These are phyloP conservation scores for Xylaria sp. DNA, from an alignment of 2,329 filamentous ascomycete genomes.

Conservation along the genomic window DNA sequence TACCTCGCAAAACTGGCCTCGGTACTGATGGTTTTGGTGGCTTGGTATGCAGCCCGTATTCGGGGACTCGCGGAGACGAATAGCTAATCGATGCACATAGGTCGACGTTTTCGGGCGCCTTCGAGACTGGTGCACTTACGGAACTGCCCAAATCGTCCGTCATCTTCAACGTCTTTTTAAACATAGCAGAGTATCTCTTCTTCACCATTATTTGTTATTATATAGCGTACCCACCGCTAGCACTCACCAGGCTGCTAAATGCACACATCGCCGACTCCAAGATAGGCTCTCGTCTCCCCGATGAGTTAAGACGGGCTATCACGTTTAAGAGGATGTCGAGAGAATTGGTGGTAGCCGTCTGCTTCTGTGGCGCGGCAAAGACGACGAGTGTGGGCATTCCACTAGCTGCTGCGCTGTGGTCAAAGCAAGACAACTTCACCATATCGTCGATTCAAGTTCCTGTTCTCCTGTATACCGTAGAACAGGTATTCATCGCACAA, in stretches of 20 bases:
- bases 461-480: slow-evolving; percentile 70
- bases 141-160: slow-evolving; percentile 69
- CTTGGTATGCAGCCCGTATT: slow-evolving; percentile 55
- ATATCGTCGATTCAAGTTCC: slow-evolving; percentile 71
- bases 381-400: slow-evolving; percentile 78
- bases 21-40: slow-evolving; percentile 59
- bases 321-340: slow-evolving; percentile 65
- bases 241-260: slow-evolving; percentile 51
- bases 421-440: slow-evolving; percentile 63
- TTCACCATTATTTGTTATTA: slow-evolving; percentile 72
- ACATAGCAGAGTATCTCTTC: slow-evolving; percentile 70
- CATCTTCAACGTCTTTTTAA: slow-evolving; percentile 74
- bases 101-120: slow-evolving; percentile 75
- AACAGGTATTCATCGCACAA: slow-evolving; percentile 58
- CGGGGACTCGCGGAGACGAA: slow-evolving; percentile 13
- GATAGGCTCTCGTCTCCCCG: slow-evolving; percentile 45
- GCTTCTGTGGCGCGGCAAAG: slow-evolving; percentile 79
- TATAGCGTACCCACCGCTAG: slow-evolving; percentile 57
- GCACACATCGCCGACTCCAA: slow-evolving; percentile 50
- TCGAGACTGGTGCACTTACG: slow-evolving; percentile 71
- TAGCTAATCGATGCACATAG: slow-evolving; percentile 59
- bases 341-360: slow-evolving; percentile 74
- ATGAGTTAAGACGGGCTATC: slow-evolving; percentile 50
- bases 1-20: slow-evolving; percentile 62
- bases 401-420: slow-evolving; percentile 75